Evolutionary conservation across 352 stramenopile species (phyloP), one percentile per base, ranked within the genome.

Genomic region (Globisporangium irregulare): DNA sequence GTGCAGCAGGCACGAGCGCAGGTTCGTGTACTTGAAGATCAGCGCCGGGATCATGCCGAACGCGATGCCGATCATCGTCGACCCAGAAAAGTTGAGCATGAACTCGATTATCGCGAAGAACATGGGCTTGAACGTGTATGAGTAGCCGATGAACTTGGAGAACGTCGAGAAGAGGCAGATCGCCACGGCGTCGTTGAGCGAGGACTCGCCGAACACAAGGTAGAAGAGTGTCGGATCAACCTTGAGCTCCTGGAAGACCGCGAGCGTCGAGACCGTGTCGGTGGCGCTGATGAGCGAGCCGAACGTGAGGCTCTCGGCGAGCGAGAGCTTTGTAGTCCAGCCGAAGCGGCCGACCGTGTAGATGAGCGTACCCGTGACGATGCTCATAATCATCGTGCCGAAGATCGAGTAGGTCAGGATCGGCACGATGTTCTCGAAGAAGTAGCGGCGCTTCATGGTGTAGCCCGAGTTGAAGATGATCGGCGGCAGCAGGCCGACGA

Each of bases 401-500:
- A 94, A 65, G 64, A 97, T 90, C 41, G 94, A 95, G 76, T 91
- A 98, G 18, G 94, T 86, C 20, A 95, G 73, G 65, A 98, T 98
- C 2, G 92, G 85, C 22, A 69, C 80, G 67, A 98, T 90, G 73
- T 98, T 94, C 60, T 93, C 83, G 66, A 98, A 97, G 64, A 98
- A 98, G 61, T 97, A 89, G 46, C 93, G 85, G 62, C 85, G 84
- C 70, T 97, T 94, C 77, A 98, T 91, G 22, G 91, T 91, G 80
- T 96, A 98, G 20, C 84, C 94, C 27, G 86, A 97, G 77, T 98
- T 98, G 81, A 98, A 98, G 66, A 98, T 97, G 67, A 98, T 98
- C 20, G 93, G 94, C 15, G 96, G 94, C 9, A 98, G 80, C 63
- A 98, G 74, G 1, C 81, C 87, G 10, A 98, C 81, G 67, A 98